Base-by-base conservation (phyloP, 371 early-diverging fungal genomes). In the Lichtheimia ramosa region DNA sequence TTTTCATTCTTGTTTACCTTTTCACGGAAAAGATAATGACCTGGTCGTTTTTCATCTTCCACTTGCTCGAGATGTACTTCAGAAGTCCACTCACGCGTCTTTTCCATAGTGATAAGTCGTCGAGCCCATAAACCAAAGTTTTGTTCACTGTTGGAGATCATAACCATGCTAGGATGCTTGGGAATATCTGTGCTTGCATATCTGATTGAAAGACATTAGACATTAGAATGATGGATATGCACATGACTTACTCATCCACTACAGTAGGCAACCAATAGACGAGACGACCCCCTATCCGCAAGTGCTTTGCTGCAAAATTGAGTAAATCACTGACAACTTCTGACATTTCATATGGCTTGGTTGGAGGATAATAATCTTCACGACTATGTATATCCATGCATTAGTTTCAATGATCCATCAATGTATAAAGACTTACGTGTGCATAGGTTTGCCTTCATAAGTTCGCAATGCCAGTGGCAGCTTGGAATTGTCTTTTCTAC, bases 181-280 rank as follows among this genome's bases (percentile, higher is more conserved):
- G 97, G 97, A 3, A 96, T 74, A 67, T 96, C 96, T 24, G 77
- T 68, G 25, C 83, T 87, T 5, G 81, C 70, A 63, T 94, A 93
- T 54, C 83, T 82, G 52, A 5, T 39, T 21, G 24, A 24, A 28
- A 34, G 43, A 23, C 12, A 1, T 18, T n/a, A 46, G 10, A 34
- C 20, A 42, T 53, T 25, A 24, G 25, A 12, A 46, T 5, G 24
- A n/a, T n/a, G 4, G 10, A 3, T 27, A 16, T 48, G 13, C 13
- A 13, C 2, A 28, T 46, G 12, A 18, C 69, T 60, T 80, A 88
- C 78, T 94, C 93, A 40, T 93, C 94, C 3, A 90, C 87, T 2
- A 95, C 83, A 0, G 94, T 96, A 3, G 99, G 98, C 23, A 97
- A 74, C 98, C 99, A 98, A 74, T 93, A 97, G 0, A 96, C 96